Base-by-base conservation (phyloP, 2,329 filamentous ascomycete genomes). In the Colletotrichum sp. region DNA sequence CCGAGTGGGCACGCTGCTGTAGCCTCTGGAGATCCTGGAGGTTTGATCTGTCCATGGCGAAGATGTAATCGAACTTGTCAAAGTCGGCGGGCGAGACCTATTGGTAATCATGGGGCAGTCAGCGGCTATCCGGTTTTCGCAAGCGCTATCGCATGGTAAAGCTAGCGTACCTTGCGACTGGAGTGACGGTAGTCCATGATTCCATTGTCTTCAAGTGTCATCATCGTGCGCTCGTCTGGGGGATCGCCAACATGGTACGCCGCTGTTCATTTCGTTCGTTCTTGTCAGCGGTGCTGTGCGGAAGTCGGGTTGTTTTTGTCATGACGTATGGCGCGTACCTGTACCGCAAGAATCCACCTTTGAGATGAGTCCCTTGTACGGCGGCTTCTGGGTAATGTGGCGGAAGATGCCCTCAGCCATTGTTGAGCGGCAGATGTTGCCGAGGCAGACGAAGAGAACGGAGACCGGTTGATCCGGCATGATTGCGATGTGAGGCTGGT, bases 401-500 rank as follows among this genome's bases (percentile, higher is more conserved):
- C 92, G 92, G 86, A 99, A 98, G 78, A 98, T 94, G 66, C 95
- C 97, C 88, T 98, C 96, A 61, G 96, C 95, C 97, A 99, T 98
- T 36, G 97, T 95, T 9, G 96, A 98, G 76, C 91, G 89, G 83
- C 96, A 99, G 82, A 98, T 98, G 85, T 99, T 99, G 83, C 97
- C 97, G 38, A 98, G 90, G 86, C 97, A 99, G 80, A 98, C 96
- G 83, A 98, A 98, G 68, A 98, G 91, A 48, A 98, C 94, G 4
- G 93, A 96, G 70, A 95, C 79, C 34, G 75, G 72, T 52, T 84
- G 83, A 76, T 86, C 85, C 8, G 85, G 75, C 85, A 86, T 85
- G 24, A 77, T 80, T 77, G 62, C 13, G 28, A 52, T 56, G 16
- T 21, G 26, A 13, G 68, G n/a, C 36, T 18, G 38, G 38, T 64